Evolutionary conservation across 2,329 filamentous ascomycete genomes (phyloP), one percentile per base, ranked within the genome.

Genomic region (Xylaria sp.): DNA sequence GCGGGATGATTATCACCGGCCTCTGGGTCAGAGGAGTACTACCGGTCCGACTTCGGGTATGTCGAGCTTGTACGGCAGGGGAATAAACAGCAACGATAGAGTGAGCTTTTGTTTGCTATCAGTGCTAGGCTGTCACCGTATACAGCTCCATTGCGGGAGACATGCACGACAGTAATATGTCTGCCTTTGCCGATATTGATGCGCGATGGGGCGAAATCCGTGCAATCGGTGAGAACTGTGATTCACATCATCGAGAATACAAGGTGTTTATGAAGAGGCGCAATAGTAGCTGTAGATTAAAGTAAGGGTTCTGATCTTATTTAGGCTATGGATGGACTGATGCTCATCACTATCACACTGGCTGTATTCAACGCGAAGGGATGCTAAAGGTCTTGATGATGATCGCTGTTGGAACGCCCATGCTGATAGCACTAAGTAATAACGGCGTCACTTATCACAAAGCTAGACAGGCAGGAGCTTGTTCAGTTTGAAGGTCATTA

Each of bases 21-120:
- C 63, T 63, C 3, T 9, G 1, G 6, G 3, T 0, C 1, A 0
- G 32, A 28, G 15, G 8, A 2, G 7, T 20, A 46, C 18, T 70
- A 67, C 41, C n/a, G 9, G 1, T 70, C 63, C 41, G 67, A 72
- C 20, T 10, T 63, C 4, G 56, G 70, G 25, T 58, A 64, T 34
- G n/a, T 67, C 51, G 44, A 18, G 39, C 9, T 1, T 7, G 12
- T 23, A 0, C 10, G 4, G 9, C 6, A 28, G 13, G 9, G 25
- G 3, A 7, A 25, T 15, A 39, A 7, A 32, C 3, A 1, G 46
- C 8, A 23, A 63, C 58, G 7, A 56, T 61, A 46, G 63, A 62
- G 37, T 69, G 66, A 52, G 62, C 58, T 20, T 69, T 71, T 32
- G 66, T 18, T 2, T 66, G 69, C 59, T 71, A 57, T 41, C 59